phyloP scores from a whole-genome alignment of 2,329 filamentous ascomycete species.

The Bipolaris victoriae region DNA sequence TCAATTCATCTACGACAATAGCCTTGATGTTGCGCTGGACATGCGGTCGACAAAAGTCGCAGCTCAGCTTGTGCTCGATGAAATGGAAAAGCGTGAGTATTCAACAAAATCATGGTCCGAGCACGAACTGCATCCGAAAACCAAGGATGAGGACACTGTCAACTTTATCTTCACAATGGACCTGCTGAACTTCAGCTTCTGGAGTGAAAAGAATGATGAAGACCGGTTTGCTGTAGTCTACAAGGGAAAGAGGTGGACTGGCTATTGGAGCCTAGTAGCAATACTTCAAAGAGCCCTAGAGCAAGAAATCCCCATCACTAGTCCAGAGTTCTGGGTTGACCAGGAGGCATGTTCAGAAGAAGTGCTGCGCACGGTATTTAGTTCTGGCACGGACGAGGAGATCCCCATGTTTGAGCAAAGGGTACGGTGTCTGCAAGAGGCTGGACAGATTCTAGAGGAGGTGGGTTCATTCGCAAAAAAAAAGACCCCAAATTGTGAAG shows the following conservation, averaged over 20 bases:
- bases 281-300: constrained; percentile 85
- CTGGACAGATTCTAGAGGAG: constrained; percentile 77
- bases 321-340: constrained; percentile 83
- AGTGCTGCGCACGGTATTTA: constrained; percentile 76
- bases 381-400: constrained; percentile 82
- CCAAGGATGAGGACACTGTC: constrained; percentile 78
- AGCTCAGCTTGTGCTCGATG: constrained; percentile 75
- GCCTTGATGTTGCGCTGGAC: constrained; percentile 89
- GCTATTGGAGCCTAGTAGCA: constrained; percentile 94
- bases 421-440: constrained; percentile 79
- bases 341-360: constrained; percentile 78
- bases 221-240: constrained; percentile 86
- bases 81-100: constrained; percentile 85
- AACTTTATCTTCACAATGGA: constrained; percentile 99
- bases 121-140: constrained; percentile 87
- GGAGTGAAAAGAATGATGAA: constrained; percentile 74
- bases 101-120: constrained; percentile 85
- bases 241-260: constrained; percentile 81
- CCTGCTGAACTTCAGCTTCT: constrained; percentile 95
- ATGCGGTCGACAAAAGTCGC: constrained; percentile 82
- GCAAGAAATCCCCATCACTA: constrained; percentile 89
- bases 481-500: background rate
- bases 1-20: constrained; percentile 87
- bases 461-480: constrained; percentile 1
- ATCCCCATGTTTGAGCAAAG: constrained; percentile 85